A percentile compares a stretch with the other conserved stretches of the same genome.
Evolutionary conservation across 805 yeast species (phyloP).

Genomic region (Candida oleophila): DNA sequence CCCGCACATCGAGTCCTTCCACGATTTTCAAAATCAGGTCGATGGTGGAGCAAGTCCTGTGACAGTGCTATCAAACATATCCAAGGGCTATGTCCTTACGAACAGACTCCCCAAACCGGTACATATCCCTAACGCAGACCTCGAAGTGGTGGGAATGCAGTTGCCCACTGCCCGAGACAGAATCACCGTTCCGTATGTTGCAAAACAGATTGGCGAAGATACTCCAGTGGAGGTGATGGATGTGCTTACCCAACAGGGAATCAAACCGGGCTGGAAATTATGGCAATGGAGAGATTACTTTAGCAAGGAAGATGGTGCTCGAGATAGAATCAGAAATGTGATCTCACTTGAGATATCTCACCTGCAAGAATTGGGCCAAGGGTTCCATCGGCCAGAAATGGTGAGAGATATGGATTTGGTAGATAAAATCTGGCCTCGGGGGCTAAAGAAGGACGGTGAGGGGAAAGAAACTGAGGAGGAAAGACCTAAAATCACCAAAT

Average conservation of each 20-base stretch:
- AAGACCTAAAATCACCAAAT: conserved; percentile 66
- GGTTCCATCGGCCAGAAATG: conserved; percentile 60
- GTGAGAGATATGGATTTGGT: conserved; percentile 71
- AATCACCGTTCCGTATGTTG: conserved; percentile 55
- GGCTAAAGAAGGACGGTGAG: conserved; percentile 5
- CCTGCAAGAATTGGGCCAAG: conserved; percentile 43
- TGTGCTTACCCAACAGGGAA: conserved; percentile 73
- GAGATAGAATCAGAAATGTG: conserved; percentile 76
- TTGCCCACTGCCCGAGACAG: conserved; percentile 44
- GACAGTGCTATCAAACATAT: neutral
- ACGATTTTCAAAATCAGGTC: conserved; percentile 21
- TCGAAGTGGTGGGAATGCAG: conserved; percentile 42
- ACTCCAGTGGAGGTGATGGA: conserved; percentile 81
- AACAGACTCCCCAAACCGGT: conserved; percentile 40
- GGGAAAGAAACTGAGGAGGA: conserved; percentile 18
- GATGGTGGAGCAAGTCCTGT: neutral
- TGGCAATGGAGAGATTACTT: conserved; percentile 76
- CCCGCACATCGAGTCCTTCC: conserved; percentile 48
- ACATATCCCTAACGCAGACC: conserved; percentile 33
- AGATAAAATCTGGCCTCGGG: conserved; percentile 55
- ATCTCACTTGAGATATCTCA: conserved; percentile 77
- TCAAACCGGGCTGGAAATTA: conserved; percentile 64
- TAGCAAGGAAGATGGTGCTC: conserved; percentile 34
- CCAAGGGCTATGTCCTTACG: neutral
- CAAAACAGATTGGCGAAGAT: conserved; percentile 61